phyloP scores from a whole-genome alignment of 1,284 basidiomycete species.

The Ustilago crameri region DNA sequence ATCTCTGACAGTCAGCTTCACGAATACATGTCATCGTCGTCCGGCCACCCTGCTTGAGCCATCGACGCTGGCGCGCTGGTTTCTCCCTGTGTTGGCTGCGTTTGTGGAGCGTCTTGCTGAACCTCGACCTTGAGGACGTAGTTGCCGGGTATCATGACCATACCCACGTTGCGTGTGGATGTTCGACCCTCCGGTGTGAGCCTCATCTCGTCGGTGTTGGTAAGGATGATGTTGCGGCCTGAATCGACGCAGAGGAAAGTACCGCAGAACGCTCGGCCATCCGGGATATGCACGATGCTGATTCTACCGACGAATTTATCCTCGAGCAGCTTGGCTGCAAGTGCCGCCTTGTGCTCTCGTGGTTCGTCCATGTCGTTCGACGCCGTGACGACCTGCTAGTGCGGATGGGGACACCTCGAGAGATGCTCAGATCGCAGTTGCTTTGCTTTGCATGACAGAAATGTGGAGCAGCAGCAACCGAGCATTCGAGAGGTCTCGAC shows the following conservation, averaged over 20 bases:
- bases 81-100: neutral
- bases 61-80: neutral
- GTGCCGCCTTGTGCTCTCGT: conserved; percentile 3
- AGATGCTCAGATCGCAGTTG: neutral
- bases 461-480: too few species aligned
- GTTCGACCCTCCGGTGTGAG: conserved; percentile 9
- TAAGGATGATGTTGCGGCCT: conserved; percentile 52
- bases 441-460: neutral
- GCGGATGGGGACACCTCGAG: too few species aligned
- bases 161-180: conserved; percentile 50
- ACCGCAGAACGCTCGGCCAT: conserved; percentile 59
- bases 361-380: neutral
- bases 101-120: conserved; percentile 11
- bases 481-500: too few species aligned
- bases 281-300: conserved; percentile 49
- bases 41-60: conserved; percentile 33
- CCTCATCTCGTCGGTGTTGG: conserved; percentile 40
- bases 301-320: conserved; percentile 41
- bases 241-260: conserved; percentile 56
- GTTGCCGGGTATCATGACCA: conserved; percentile 59
- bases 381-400: too few species aligned
- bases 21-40: conserved; percentile 34
- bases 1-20: neutral
- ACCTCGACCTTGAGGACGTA: conserved; percentile 47
- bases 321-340: conserved; percentile 14